Evolutionary conservation across 1,284 basidiomycete genomes (phyloP).

Genomic region (Ganoderma leucocontextum): DNA sequence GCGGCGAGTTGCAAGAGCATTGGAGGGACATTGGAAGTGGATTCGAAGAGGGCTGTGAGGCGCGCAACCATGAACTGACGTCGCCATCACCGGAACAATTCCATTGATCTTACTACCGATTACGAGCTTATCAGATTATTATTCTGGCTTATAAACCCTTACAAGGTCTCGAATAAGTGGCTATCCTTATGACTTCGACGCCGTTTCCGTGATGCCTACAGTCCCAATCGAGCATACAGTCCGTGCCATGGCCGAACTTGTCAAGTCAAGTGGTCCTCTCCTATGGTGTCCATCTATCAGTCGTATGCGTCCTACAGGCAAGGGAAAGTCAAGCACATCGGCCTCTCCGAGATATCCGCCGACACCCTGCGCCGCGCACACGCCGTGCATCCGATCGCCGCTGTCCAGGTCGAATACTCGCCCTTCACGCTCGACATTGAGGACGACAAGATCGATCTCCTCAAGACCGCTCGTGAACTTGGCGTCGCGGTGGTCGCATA

Average conservation of each 20-base stretch:
- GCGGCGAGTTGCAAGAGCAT: too few relatives aligned
- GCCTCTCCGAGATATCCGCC: conserved; percentile 53
- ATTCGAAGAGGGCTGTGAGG: too few relatives aligned
- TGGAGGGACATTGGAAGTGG: too few relatives aligned
- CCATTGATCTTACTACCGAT: too few relatives aligned
- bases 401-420: conserved; percentile 55
- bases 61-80: too few relatives aligned
- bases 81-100: too few relatives aligned
- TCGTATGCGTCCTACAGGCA: conserved; percentile 30
- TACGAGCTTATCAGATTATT: too few relatives aligned
- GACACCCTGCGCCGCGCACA: conserved; percentile 54
- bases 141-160: too few relatives aligned
- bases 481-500: conserved; percentile 50
- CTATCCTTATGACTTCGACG: too few relatives aligned
- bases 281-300: background rate
- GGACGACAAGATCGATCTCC: conserved; percentile 37
- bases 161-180: too few relatives aligned
- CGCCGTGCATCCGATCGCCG: conserved; percentile 48
- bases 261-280: conserved; percentile 40
- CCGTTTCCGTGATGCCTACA: too few relatives aligned
- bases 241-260: background rate
- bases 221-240: background rate
- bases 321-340: conserved; percentile 52
- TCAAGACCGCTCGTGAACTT: conserved; percentile 43
- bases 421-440: conserved; percentile 51